phyloP scores from a whole-genome alignment of 495 filamentous ascomycete species.

The Aspergillus olivimuriae region DNA sequence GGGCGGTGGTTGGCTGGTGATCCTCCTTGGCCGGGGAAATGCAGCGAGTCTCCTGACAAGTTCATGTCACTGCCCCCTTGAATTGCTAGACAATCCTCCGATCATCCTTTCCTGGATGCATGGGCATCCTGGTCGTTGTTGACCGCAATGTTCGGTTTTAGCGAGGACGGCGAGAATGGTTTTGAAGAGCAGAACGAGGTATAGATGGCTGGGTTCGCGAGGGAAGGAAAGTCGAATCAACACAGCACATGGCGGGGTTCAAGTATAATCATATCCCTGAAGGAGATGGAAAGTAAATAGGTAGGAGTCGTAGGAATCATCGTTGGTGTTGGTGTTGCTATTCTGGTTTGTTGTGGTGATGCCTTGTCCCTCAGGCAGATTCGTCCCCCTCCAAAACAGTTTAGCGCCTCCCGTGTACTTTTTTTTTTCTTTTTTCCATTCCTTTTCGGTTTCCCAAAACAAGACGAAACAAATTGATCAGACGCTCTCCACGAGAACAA shows the following conservation, averaged over 20 bases:
- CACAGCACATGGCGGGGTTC: too few relatives aligned
- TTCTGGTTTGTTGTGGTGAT: neutral
- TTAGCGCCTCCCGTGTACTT: conserved; percentile 14
- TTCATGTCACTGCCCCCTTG: conserved; percentile 5
- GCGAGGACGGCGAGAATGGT: too few relatives aligned
- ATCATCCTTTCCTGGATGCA: conserved; percentile 6
- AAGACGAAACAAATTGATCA: conserved; percentile 13
- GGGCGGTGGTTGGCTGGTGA: conserved; percentile 2
- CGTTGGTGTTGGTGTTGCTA: too few relatives aligned
- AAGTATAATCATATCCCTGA: too few relatives aligned
- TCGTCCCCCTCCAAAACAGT: conserved; percentile 8
- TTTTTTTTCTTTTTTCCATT: conserved; percentile 11
- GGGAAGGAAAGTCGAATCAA: conserved; percentile 4
- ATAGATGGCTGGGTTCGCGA: conserved; percentile 2
- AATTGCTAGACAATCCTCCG: conserved; percentile 3
- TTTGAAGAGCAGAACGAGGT: conserved; percentile 4
- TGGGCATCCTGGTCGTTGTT: conserved; percentile 5
- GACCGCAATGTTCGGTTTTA: conserved; percentile 4
- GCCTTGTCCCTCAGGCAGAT: conserved; percentile 12
- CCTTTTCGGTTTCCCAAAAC: conserved; percentile 19
- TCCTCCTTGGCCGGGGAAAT: conserved; percentile 7
- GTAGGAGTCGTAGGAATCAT: neutral
- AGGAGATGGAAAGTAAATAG: too few relatives aligned
- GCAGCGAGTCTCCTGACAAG: conserved; percentile 18
- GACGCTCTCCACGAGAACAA: conserved; percentile 6